phyloP scores from a whole-genome alignment of 805 yeast species.

The Yarrowia sp. region DNA sequence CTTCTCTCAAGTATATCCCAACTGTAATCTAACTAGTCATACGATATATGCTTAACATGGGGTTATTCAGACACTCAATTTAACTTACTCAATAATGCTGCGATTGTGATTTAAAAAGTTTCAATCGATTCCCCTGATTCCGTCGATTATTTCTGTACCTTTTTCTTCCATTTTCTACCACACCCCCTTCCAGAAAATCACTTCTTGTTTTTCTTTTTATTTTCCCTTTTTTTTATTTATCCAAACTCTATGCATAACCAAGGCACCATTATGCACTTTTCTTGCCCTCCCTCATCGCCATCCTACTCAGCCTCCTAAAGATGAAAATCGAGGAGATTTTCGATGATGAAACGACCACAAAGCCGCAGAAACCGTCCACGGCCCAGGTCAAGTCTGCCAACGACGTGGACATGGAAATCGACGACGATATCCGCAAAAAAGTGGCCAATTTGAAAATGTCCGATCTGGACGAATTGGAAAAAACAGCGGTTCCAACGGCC shows the following conservation, averaged over 20 bases:
- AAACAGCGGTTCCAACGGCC: background rate
- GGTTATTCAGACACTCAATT: no score
- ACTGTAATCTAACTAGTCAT: background rate
- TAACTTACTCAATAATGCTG: background rate
- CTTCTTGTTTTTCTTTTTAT: no score
- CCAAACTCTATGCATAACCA: background rate
- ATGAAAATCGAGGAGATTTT: constrained; percentile 16
- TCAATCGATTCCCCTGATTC: no score
- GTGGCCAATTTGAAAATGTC: background rate
- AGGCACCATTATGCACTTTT: background rate
- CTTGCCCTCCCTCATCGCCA: background rate
- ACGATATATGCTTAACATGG: no score
- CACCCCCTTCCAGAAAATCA: no score
- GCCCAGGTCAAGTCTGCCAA: background rate
- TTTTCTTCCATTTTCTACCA: no score
- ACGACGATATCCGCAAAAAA: background rate
- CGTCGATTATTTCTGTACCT: no score
- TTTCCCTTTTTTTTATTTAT: no score
- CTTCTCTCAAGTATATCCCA: no score
- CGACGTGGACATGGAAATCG: background rate
- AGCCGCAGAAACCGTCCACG: background rate
- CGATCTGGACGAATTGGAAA: constrained; percentile 6
- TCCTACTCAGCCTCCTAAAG: background rate
- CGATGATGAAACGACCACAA: constrained; percentile 10
- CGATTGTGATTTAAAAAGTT: no score